Conservation (phyloP, 495 filamentous ascomycete genomes). For the Penicillium angulare region DNA sequence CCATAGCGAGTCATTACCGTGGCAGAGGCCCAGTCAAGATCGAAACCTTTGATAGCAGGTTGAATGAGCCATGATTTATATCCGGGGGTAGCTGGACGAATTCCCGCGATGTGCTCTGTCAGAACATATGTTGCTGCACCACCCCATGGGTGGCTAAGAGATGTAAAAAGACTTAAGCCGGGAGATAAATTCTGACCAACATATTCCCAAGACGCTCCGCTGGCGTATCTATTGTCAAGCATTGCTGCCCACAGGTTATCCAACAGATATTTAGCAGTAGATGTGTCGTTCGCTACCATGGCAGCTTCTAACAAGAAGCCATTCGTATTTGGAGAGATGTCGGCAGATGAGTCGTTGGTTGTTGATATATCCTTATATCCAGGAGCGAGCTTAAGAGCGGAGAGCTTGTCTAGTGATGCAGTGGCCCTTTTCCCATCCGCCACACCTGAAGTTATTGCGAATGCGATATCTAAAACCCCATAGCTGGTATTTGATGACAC, state of each 20-base stretch:
- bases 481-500: not conserved
- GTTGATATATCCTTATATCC: not conserved
- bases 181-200: slow-evolving; percentile 27
- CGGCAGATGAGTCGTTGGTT: not conserved
- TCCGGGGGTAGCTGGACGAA: not conserved
- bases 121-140: slow-evolving; percentile 35
- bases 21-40: not conserved
- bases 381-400: not conserved
- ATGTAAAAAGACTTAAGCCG: slow-evolving; percentile 32
- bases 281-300: not conserved
- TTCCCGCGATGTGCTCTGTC: slow-evolving; percentile 17
- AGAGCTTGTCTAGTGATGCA: not conserved
- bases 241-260: slow-evolving; percentile 33
- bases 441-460: not conserved
- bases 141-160: slow-evolving; percentile 38
- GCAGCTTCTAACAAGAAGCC: not conserved
- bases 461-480: not conserved
- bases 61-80: not conserved
- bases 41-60: not conserved
- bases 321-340: not conserved
- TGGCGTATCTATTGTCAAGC: slow-evolving; percentile 21
- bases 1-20: slow-evolving; percentile 1
- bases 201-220: slow-evolving; percentile 36
- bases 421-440: not conserved
- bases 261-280: slow-evolving; percentile 10